A percentile compares a stretch with the other conserved stretches of the same genome.
Evolutionary conservation across 1,284 basidiomycete species (phyloP).

Genomic region (Gomphus bonarii): DNA sequence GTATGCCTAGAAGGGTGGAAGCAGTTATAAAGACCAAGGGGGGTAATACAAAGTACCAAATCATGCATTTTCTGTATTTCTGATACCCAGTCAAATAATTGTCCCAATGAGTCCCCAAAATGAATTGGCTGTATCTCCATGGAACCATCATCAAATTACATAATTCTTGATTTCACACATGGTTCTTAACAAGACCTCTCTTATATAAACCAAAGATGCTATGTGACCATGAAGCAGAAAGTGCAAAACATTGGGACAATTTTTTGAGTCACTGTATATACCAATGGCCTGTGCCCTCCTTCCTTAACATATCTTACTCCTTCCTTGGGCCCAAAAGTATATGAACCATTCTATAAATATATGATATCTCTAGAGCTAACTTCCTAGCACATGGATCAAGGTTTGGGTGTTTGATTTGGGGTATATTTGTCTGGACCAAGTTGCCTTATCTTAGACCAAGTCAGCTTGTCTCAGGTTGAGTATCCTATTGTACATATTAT

Average conservation of each 20-base stretch:
- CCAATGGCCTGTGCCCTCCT: too few species aligned
- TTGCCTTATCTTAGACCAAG: too few species aligned
- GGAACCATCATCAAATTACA: background rate
- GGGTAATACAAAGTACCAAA: slow-evolving; percentile 2
- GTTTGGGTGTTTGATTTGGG: too few species aligned
- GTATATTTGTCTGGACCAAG: too few species aligned
- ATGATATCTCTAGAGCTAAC: too few species aligned
- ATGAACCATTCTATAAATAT: too few species aligned
- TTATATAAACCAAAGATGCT: background rate
- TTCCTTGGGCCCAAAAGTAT: too few species aligned
- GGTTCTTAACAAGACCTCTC: background rate
- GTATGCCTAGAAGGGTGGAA: slow-evolving; percentile 13
- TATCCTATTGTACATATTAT: too few species aligned
- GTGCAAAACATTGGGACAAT: background rate
- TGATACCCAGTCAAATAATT: background rate
- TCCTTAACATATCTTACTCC: too few species aligned
- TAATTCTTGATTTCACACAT: background rate
- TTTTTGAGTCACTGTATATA: background rate
- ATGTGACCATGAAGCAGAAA: background rate
- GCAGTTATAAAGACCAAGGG: slow-evolving; percentile 6
- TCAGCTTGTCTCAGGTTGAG: too few species aligned
- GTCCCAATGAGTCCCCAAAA: too few species aligned
- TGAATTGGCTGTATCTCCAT: background rate
- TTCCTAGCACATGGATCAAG: too few species aligned
- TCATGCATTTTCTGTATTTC: background rate